Base-by-base conservation (phyloP, 2,329 filamentous ascomycete genomes). In the Cladobotryum protrusum region DNA sequence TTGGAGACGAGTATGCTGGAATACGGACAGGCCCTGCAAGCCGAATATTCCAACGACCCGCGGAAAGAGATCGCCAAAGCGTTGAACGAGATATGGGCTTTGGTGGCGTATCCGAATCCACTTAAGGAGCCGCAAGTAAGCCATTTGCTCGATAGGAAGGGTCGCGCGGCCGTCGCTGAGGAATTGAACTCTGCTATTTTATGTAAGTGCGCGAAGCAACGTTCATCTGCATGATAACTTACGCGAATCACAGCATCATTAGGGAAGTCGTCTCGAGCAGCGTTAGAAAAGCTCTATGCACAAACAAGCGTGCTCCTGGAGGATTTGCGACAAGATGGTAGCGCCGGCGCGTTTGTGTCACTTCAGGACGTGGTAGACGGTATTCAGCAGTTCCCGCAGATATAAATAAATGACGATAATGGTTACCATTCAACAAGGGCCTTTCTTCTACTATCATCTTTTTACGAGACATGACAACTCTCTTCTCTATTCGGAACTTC, bases 181-280 rank as follows among this genome's bases (percentile, higher is more conserved):
- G 91, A 96, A 67, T 74, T 99, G 50, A 97, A 97, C 67, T 88
- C 89, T 53, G 91, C 89, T 43, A 96, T 99, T 59, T 68, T 99
- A 53, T 83, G 90, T 95, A 73, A 72, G 83, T 76, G 14, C 34
- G 44, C 11, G 12, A 9, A 29, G 3, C 6, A 9, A 8, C 15
- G 17, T 15, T 39, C 13, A 11, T 24, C 24, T 2, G n/a, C 5
- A 24, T 35, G 17, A 20, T n/a, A 13, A 48, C 61, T 63, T 59
- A 64, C 48, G 12, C 35, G 5, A 5, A 8, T 18, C 35, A 36
- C 46, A 96, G 92, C 89, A 39, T 95, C 89, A 1, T 76, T 96
- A 3, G 93, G 93, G 45, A 95, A 95, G 69, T 92, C 89, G 0
- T 90, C 89, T 3, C 83, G 85, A 4, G 88, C 93, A 2, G 88